These are phyloP conservation scores for Phytophthora crassamura DNA, from an alignment of 352 stramenopile genomes.

Conservation along the genomic window DNA sequence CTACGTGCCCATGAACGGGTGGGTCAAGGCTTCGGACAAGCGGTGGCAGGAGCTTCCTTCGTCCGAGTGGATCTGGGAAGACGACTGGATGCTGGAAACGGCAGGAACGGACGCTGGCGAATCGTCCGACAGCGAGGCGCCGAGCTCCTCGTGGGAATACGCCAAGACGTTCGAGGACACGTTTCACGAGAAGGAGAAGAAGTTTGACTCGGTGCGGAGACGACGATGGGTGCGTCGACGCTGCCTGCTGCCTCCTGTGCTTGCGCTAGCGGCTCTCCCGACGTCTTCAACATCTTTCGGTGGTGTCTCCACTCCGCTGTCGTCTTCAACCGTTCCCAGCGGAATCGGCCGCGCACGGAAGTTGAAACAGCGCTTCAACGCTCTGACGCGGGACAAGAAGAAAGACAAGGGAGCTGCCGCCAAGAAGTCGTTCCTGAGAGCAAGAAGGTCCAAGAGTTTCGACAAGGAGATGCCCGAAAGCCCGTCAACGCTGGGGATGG, in stretches of 20 bases:
- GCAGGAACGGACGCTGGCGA: slow-evolving; percentile 31
- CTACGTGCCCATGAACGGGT: slow-evolving; percentile 78
- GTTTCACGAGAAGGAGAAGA: slow-evolving; percentile 80
- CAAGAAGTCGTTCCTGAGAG: slow-evolving; percentile 40
- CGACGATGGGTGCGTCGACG: slow-evolving; percentile 71
- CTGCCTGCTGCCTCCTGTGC: slow-evolving; percentile 60
- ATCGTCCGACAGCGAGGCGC: slow-evolving; percentile 32
- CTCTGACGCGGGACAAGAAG: slow-evolving; percentile 40
- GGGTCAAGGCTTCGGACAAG: slow-evolving; percentile 68
- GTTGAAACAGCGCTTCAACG: slow-evolving; percentile 51
- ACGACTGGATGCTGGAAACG: slow-evolving; percentile 70
- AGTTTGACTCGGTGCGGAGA: slow-evolving; percentile 74
- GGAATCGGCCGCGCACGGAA: slow-evolving; percentile 45
- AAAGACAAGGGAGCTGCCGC: slow-evolving; percentile 34
- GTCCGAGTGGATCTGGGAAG: slow-evolving; percentile 85
- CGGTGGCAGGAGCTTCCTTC: slow-evolving; percentile 67
- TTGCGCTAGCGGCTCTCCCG: slow-evolving; percentile 33
- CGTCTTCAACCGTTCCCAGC: slow-evolving; percentile 26
- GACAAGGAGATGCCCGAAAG: slow-evolving; percentile 45
- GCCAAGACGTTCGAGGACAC: slow-evolving; percentile 73
- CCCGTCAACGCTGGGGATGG: slow-evolving; percentile 31
- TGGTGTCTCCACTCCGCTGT: slow-evolving; percentile 24
- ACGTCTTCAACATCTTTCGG: slow-evolving; percentile 19
- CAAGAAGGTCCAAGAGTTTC: slow-evolving; percentile 47
- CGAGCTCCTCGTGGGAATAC: slow-evolving; percentile 66